phyloP scores from a whole-genome alignment of 225 moss, liverwort and hornwort genomes.

The Marchantia polymorpha region DNA sequence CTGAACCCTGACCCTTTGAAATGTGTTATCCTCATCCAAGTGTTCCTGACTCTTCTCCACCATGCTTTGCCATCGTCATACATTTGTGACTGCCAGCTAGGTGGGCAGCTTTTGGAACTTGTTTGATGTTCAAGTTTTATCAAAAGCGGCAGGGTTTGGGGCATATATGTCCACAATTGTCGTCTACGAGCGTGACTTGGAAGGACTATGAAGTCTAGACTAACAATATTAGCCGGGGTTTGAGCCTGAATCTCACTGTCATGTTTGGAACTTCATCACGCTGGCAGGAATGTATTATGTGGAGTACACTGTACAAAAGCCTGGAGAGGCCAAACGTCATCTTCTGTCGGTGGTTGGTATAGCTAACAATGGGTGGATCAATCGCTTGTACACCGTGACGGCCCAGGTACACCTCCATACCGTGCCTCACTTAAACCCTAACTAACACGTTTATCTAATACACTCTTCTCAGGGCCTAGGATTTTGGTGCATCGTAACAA shows the following conservation, averaged over 20 bases:
- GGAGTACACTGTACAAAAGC: conserved; percentile 78
- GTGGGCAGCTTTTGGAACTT: background rate
- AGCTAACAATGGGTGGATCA: conserved; percentile 83
- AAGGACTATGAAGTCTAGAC: too few relatives aligned
- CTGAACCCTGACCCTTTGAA: background rate
- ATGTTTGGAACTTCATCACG: background rate
- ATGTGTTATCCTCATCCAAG: background rate
- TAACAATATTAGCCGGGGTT: too few relatives aligned
- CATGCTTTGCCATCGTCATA: background rate
- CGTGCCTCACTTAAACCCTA: background rate
- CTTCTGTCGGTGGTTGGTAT: conserved; percentile 86
- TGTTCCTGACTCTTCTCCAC: background rate
- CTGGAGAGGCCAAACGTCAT: conserved; percentile 80
- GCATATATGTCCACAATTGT: background rate
- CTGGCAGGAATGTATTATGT: conserved; percentile 76
- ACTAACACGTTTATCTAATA: too few relatives aligned
- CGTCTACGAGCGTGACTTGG: background rate
- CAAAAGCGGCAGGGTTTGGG: background rate
- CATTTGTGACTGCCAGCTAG: background rate
- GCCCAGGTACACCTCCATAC: conserved; percentile 55
- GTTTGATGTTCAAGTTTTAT: background rate
- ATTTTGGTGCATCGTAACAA: too few relatives aligned
- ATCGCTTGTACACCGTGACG: conserved; percentile 84
- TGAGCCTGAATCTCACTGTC: too few relatives aligned
- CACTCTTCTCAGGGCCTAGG: background rate